Conservation (phyloP, 2,329 filamentous ascomycete genomes). For the Gaeumannomyces sp. region DNA sequence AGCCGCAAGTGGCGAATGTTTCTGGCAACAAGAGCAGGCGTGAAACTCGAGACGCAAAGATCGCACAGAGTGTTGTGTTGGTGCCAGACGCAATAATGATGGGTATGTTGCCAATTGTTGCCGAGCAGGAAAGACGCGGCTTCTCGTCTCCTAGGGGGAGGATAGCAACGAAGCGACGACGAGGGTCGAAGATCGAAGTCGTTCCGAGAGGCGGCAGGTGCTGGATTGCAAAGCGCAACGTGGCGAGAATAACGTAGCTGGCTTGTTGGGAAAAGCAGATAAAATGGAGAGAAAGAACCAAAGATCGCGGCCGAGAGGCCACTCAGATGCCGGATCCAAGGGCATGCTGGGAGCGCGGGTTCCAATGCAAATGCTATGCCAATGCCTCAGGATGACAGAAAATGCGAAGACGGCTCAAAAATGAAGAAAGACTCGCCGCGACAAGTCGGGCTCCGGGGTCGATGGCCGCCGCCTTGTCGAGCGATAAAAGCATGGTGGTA, state of each 20-base stretch:
- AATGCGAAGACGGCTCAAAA: slow-evolving; percentile 7
- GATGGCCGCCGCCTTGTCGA: slow-evolving; percentile 8
- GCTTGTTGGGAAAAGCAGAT: slow-evolving; percentile 1
- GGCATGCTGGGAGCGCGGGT: slow-evolving; percentile 18
- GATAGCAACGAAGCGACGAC: background rate
- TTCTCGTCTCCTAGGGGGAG: background rate
- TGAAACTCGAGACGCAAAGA: no score
- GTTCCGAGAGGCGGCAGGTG: background rate
- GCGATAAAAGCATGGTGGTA: slow-evolving; percentile 5
- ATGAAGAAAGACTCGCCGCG: background rate
- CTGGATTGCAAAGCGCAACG: background rate
- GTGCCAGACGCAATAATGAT: background rate
- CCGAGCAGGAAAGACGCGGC: background rate
- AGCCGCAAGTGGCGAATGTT: background rate
- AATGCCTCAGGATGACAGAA: slow-evolving; percentile 18
- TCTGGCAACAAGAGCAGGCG: no score
- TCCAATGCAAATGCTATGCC: slow-evolving; percentile 21
- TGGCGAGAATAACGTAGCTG: background rate
- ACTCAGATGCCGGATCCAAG: slow-evolving; percentile 22
- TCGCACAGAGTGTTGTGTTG: no score
- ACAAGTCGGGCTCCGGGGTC: slow-evolving; percentile 11
- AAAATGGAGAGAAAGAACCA: slow-evolving; percentile 5
- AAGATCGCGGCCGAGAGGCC: slow-evolving; percentile 7
- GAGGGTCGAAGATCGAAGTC: background rate
- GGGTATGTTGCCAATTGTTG: background rate